phyloP scores from a whole-genome alignment of 2,329 filamentous ascomycete species.

The Pseudogymnoascus sp. region DNA sequence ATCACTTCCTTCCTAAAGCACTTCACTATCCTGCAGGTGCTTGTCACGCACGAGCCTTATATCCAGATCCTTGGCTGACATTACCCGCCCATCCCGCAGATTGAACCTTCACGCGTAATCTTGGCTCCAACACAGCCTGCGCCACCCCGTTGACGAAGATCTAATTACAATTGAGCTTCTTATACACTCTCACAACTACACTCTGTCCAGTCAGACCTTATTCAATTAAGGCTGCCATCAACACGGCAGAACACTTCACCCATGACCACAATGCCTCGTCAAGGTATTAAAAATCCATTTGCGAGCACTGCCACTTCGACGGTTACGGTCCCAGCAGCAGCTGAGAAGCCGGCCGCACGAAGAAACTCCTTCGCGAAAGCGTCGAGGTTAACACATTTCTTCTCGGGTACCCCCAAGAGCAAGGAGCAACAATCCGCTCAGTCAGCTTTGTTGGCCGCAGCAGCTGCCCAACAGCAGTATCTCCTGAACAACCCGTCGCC shows the following conservation, averaged over 20 bases:
- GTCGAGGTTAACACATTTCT: conserved; percentile 75
- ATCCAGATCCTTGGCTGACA: not conserved
- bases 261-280: conserved; percentile 28
- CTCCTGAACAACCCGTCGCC: conserved; percentile 45
- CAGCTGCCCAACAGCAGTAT: conserved; percentile 54
- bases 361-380: conserved; percentile 59
- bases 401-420: conserved; percentile 70
- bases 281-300: conserved; percentile 30
- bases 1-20: not conserved
- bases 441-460: conserved; percentile 57
- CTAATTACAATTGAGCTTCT: not conserved
- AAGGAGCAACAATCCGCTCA: conserved; percentile 60
- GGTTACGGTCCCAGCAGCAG: conserved; percentile 21
- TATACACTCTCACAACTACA: not conserved
- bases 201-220: not conserved
- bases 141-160: not conserved
- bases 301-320: conserved; percentile 25
- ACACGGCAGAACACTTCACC: not conserved
- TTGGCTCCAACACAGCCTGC: not conserved
- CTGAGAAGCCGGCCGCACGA: conserved; percentile 32
- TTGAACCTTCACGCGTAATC: not conserved
- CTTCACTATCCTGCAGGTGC: not conserved
- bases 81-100: not conserved
- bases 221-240: not conserved
- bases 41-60: not conserved